These are phyloP conservation scores for Psilocybe cubensis DNA, from an alignment of 768 basidiomycete genomes.

Conservation along the genomic window DNA sequence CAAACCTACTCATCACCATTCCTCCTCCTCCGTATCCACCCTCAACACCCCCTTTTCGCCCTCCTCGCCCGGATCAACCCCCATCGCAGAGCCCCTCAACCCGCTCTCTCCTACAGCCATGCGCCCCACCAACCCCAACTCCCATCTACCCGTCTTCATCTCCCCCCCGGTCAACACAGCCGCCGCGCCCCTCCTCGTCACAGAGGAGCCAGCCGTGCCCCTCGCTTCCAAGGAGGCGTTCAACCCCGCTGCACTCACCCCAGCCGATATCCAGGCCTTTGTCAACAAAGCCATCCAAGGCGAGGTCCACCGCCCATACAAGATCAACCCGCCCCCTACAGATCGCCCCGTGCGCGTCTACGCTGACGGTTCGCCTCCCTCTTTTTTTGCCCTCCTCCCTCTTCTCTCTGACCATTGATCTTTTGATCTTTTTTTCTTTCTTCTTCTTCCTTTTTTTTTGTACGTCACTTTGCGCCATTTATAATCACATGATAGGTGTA, in stretches of 20 bases:
- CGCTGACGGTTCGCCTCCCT: slow-evolving; percentile 75
- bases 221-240: slow-evolving; percentile 43
- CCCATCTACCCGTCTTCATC: slow-evolving; percentile 37
- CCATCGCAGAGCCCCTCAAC: slow-evolving; percentile 14
- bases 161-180: slow-evolving; percentile 32
- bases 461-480: slow-evolving; percentile 32
- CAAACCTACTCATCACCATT: slow-evolving; percentile 36
- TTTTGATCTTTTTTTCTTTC: slow-evolving; percentile 7
- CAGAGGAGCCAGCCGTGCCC: slow-evolving; percentile 46
- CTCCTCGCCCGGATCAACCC: slow-evolving; percentile 13
- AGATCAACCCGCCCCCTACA: slow-evolving; percentile 82
- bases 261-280: slow-evolving; percentile 80
- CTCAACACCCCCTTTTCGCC: slow-evolving; percentile 42
- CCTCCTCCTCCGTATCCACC: slow-evolving; percentile 56
- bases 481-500: slow-evolving; percentile 60
- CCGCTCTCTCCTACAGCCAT: slow-evolving; percentile 22
- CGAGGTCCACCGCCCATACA: slow-evolving; percentile 67
- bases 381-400: slow-evolving; percentile 11
- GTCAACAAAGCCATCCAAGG: slow-evolving; percentile 79
- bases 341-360: slow-evolving; percentile 88
- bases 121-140: slow-evolving; percentile 23
- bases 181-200: slow-evolving; percentile 28
- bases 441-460: slow-evolving; percentile 14
- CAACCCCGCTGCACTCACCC: slow-evolving; percentile 68
- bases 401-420: no score